Conservation (phyloP, 2,329 filamentous ascomycete genomes). For the Alternaria brassicicola region DNA sequence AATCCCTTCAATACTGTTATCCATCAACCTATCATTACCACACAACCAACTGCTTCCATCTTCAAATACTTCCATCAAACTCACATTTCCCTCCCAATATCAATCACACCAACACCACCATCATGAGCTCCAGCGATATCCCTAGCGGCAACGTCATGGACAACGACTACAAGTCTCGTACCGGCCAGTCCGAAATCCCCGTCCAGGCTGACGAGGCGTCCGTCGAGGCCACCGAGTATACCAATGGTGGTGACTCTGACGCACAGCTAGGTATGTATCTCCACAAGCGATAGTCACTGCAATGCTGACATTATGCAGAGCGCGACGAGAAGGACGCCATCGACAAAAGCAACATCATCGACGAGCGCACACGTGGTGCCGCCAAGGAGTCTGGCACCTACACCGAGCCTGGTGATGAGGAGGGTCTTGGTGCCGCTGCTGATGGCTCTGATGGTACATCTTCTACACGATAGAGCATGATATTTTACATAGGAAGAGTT, state of each 20-base stretch:
- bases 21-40: neutral
- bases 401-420: conserved; percentile 59
- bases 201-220: conserved; percentile 56
- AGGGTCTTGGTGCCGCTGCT: conserved; percentile 52
- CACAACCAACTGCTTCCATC: neutral
- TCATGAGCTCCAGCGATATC: conserved; percentile 41
- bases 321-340: conserved; percentile 58
- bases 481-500: no score
- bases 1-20: neutral
- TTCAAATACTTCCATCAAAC: neutral
- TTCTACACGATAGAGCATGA: conserved; percentile 5
- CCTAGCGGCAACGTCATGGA: conserved; percentile 47
- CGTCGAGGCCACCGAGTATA: conserved; percentile 51
- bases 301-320: conserved; percentile 32
- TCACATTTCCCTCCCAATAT: neutral
- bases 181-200: conserved; percentile 53
- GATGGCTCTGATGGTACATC: conserved; percentile 44
- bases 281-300: neutral
- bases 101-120: conserved; percentile 6
- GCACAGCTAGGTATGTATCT: conserved; percentile 52
- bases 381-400: conserved; percentile 54
- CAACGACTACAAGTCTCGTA: conserved; percentile 56
- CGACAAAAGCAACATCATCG: conserved; percentile 55
- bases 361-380: conserved; percentile 56
- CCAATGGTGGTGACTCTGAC: conserved; percentile 57